Evolutionary conservation across 331 rosid species (phyloP), one percentile per base, ranked within the genome.

Genomic region (Malus hybrid): DNA sequence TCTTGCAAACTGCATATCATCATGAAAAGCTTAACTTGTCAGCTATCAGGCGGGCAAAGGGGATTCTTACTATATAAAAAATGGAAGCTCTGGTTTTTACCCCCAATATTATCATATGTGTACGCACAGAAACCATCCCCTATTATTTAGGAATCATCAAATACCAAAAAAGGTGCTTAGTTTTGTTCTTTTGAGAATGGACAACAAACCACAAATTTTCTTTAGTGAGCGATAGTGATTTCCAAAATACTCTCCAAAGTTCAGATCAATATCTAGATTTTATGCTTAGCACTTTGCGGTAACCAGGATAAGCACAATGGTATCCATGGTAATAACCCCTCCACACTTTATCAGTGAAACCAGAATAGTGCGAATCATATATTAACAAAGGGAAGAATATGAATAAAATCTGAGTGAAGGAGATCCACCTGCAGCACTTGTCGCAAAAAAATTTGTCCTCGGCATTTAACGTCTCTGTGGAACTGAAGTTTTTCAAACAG

Each of bases 391-490:
- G 48, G 9, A 62, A 76, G 70, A 27, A 55, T 56, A 72, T 39
- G 65, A 62, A 19, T 55, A 16, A 54, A 33, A 60, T 18, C 42
- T 48, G 9, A 6, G 46, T 31, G 60, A 69, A 55, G 36, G 62
- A 64, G 54, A 74, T 76, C 84, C 79, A 95, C 99, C 99, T 95
- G 97, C 98, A 93, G 86, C 99, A 95, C 86, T 95, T 95, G 87
- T 95, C 99, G 50, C 99, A 95, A 85, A 95, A 95, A 68, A 95
- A 95, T 60, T 95, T 95, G 90, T 95, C 99, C 84, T 95, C 98
- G 1, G 99, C 99, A 72, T 95, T 90, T 88, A 95, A 75, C 7
- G 96, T 95, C 84, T 95, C 99, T 2, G 99, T 95, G 62, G 99
- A 95, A 79, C 99, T 95, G 90, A 95, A 95, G 87, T 95, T 95